Percentiles rank a stretch among this genome's conserved stretches.
Evolutionary conservation across 768 basidiomycete species (phyloP).

Genomic region (Termitomyces sp.): DNA sequence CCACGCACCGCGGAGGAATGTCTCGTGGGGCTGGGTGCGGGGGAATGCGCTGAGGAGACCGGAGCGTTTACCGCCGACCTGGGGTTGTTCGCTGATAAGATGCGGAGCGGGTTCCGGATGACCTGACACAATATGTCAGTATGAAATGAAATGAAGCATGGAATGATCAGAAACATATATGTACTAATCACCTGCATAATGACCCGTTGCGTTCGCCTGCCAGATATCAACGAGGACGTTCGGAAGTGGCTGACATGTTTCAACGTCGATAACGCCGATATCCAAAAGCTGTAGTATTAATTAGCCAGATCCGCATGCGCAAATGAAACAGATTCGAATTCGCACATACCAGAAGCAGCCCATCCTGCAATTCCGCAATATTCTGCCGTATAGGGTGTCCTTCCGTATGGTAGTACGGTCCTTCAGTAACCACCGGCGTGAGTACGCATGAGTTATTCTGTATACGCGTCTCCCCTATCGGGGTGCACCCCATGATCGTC

Average conservation of each 20-base stretch:
- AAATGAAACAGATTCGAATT: too few species aligned
- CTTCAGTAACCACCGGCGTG: conserved; percentile 50
- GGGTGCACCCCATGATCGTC: conserved; percentile 40
- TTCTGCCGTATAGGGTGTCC: conserved; percentile 52
- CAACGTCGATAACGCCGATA: conserved; percentile 55
- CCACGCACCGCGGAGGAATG: conserved; percentile 52
- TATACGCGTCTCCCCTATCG: conserved; percentile 42
- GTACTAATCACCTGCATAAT: conserved; percentile 56
- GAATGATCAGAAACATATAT: neutral
- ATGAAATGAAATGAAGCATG: neutral
- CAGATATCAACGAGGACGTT: conserved; percentile 59
- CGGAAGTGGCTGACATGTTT: conserved; percentile 51
- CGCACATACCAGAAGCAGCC: conserved; percentile 44
- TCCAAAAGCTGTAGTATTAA: conserved; percentile 46
- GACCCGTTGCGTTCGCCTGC: conserved; percentile 55
- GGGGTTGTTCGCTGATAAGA: conserved; percentile 40
- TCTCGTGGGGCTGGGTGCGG: conserved; percentile 37
- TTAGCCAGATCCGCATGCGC: too few species aligned
- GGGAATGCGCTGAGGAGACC: conserved; percentile 44
- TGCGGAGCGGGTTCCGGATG: conserved; percentile 46
- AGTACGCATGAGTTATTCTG: conserved; percentile 56
- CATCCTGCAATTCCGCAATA: conserved; percentile 51
- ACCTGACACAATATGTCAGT: conserved; percentile 19
- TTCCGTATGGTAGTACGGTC: conserved; percentile 48
- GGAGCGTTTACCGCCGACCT: conserved; percentile 40